These are phyloP conservation scores for Marasmius sp. DNA, from an alignment of 1,284 basidiomycete species.

Conservation along the genomic window DNA sequence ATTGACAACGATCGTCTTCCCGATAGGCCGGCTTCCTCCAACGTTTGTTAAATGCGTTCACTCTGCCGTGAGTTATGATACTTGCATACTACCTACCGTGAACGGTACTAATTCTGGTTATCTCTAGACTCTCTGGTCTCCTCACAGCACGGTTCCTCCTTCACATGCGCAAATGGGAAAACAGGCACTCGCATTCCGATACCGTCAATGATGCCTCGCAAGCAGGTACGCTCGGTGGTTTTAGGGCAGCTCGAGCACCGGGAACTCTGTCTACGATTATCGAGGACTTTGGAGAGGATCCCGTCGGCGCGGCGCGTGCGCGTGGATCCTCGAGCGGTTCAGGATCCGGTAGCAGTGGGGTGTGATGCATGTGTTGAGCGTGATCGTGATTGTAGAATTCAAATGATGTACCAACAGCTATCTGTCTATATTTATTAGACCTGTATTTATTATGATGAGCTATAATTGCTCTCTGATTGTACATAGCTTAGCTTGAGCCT, in stretches of 20 bases:
- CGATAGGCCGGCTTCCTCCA: slow-evolving; percentile 26
- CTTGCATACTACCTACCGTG: background rate
- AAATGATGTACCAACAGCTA: no score
- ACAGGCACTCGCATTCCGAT: background rate
- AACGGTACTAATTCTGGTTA: background rate
- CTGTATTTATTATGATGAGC: no score
- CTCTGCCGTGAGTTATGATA: slow-evolving; percentile 26
- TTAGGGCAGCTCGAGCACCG: background rate
- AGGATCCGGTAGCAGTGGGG: background rate
- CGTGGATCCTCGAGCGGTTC: no score
- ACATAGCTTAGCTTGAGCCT: no score
- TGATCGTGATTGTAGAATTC: no score
- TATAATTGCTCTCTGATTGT: no score
- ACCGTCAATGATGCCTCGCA: background rate
- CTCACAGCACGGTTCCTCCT: slow-evolving; percentile 34
- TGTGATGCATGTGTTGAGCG: no score
- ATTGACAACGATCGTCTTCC: background rate
- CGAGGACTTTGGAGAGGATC: background rate
- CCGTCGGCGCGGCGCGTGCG: background rate
- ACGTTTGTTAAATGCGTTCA: slow-evolving; percentile 28
- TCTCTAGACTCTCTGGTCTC: slow-evolving; percentile 29
- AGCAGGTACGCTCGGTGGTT: background rate
- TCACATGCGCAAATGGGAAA: slow-evolving; percentile 26
- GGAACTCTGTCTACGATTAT: background rate
- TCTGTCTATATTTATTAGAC: no score